Conservation (phyloP, 2,329 filamentous ascomycete species). For the Capronia americana region DNA sequence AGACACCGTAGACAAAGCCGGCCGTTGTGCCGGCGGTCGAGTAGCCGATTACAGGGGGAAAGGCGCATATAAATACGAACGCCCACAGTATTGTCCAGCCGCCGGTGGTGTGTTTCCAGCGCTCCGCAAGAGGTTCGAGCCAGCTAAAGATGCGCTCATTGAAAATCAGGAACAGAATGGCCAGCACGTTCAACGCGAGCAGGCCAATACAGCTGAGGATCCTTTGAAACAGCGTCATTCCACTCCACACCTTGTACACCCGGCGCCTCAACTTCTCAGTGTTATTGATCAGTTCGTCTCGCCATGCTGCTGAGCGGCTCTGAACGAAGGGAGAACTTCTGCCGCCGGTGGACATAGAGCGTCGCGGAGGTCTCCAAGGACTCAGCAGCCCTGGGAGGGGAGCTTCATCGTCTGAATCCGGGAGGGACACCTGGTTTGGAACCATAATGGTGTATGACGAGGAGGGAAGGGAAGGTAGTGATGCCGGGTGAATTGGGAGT, state of each 20-base stretch:
- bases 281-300: constrained; percentile 49
- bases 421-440: constrained; percentile 31
- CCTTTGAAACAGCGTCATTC: constrained; percentile 63
- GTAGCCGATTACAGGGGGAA: constrained; percentile 88
- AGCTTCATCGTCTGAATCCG: constrained; percentile 39
- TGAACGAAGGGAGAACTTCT: constrained; percentile 50
- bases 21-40: constrained; percentile 74
- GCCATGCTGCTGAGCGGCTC: constrained; percentile 43
- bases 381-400: constrained; percentile 48
- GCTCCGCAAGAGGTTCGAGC: constrained; percentile 73
- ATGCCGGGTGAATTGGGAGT: neutral
- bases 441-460: constrained; percentile 20
- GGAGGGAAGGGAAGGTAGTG: neutral
- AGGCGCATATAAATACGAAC: constrained; percentile 76
- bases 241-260: constrained; percentile 45
- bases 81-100: constrained; percentile 79
- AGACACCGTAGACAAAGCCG: constrained; percentile 75
- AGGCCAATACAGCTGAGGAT: constrained; percentile 61
- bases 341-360: constrained; percentile 45
- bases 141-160: constrained; percentile 79
- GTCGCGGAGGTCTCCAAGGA: constrained; percentile 58
- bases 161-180: constrained; percentile 75
- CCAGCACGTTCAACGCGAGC: constrained; percentile 60
- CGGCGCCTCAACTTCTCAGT: constrained; percentile 46
- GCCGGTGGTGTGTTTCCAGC: constrained; percentile 74